Conservation (phyloP, 1,284 basidiomycete genomes). For the Grifola frondosa region DNA sequence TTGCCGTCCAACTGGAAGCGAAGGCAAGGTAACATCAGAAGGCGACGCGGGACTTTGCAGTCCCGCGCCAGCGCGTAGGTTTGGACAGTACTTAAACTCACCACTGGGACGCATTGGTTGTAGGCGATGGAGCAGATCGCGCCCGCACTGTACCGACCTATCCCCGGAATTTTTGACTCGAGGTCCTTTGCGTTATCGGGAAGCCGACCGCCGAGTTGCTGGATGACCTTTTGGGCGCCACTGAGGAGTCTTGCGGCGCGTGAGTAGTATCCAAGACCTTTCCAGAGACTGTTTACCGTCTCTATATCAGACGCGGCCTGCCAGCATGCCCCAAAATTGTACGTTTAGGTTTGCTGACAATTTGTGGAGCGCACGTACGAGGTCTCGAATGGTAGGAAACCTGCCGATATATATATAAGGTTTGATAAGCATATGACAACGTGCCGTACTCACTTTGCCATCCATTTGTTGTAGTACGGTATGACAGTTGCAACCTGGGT, state of each 20-base stretch:
- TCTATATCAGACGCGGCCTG: slow-evolving; percentile 77
- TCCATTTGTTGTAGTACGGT: slow-evolving; percentile 87
- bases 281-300: slow-evolving; percentile 86
- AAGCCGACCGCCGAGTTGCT: slow-evolving; percentile 66
- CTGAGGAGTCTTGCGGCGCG: slow-evolving; percentile 78
- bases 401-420: slow-evolving; percentile 35
- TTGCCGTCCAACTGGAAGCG: slow-evolving; percentile 82
- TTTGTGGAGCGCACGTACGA: slow-evolving; percentile 52
- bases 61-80: background rate
- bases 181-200: slow-evolving; percentile 81
- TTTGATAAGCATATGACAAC: background rate
- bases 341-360: slow-evolving; percentile 1
- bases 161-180: slow-evolving; percentile 84
- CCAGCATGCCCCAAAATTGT: slow-evolving; percentile 4
- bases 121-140: slow-evolving; percentile 92
- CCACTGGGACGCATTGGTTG: slow-evolving; percentile 79
- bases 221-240: slow-evolving; percentile 77
- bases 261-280: slow-evolving; percentile 90
- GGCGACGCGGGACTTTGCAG: slow-evolving; percentile 1
- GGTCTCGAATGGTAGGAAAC: slow-evolving; percentile 80
- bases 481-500: slow-evolving; percentile 91
- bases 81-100: slow-evolving; percentile 42
- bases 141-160: slow-evolving; percentile 89
- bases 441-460: slow-evolving; percentile 56
- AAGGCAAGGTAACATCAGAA: background rate